Percentiles rank a stretch among this genome's conserved stretches.
These are phyloP conservation scores for Trapa bicornis DNA, from an alignment of 345 rosid genomes.

Conservation along the genomic window DNA sequence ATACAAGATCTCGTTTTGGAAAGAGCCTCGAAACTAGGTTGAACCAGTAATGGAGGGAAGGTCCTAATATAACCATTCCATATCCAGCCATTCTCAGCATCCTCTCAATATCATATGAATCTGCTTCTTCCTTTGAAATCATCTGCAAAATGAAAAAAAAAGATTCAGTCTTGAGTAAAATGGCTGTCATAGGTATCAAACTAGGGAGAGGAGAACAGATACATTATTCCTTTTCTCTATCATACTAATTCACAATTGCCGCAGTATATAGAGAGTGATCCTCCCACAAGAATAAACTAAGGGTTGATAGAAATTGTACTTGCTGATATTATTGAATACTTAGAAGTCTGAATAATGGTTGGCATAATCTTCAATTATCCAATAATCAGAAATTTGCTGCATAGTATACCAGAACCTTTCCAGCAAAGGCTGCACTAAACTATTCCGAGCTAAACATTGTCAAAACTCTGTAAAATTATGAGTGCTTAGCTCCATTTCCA, in stretches of 20 bases:
- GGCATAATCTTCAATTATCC: too few species aligned
- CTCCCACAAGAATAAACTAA: too few species aligned
- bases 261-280: too few species aligned
- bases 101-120: constrained; percentile 62
- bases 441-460: neutral
- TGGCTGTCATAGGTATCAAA: too few species aligned
- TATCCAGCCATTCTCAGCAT: constrained; percentile 79
- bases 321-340: neutral
- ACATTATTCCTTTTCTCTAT: neutral
- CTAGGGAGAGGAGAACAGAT: neutral
- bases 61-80: constrained; percentile 67
- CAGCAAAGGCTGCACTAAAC: neutral
- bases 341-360: too few species aligned
- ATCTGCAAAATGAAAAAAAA: constrained; percentile 24
- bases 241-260: too few species aligned
- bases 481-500: neutral
- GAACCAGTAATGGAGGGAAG: constrained; percentile 79
- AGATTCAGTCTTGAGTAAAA: neutral
- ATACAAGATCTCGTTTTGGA: constrained; percentile 61
- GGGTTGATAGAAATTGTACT: too few species aligned
- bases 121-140: constrained; percentile 32
- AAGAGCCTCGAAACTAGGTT: constrained; percentile 56
- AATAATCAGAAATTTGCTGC: too few species aligned
- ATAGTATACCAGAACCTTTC: neutral
- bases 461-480: neutral